A percentile compares a stretch with the other conserved stretches of the same genome.
Evolutionary conservation across 352 stramenopile genomes (phyloP).

Genomic region (Phytophthora nicotianae): DNA sequence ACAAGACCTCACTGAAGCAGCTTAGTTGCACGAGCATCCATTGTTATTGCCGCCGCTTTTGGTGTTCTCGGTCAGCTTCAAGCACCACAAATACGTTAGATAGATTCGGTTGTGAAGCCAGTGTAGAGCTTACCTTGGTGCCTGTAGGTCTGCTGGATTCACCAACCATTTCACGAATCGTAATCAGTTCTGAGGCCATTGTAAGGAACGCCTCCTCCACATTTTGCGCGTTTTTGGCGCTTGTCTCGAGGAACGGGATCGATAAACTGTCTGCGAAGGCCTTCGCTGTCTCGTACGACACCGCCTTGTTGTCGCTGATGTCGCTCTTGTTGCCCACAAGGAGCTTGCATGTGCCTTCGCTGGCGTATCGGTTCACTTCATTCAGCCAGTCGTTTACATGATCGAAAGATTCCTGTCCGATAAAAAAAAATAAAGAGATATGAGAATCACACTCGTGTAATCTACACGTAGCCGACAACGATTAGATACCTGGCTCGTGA

Average conservation of each 20-base stretch:
- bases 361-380: slow-evolving; percentile 98
- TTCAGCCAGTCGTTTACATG: slow-evolving; percentile 99
- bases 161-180: slow-evolving; percentile 88
- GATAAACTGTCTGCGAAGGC: slow-evolving; percentile 96
- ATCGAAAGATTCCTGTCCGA: slow-evolving; percentile 95
- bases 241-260: slow-evolving; percentile 99
- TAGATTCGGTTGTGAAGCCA: slow-evolving; percentile 16
- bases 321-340: slow-evolving; percentile 99
- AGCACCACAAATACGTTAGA: slow-evolving; percentile 19
- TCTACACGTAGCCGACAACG: not conserved
- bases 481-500: slow-evolving; percentile 91
- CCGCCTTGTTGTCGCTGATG: slow-evolving; percentile 95
- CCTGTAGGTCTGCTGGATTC: slow-evolving; percentile 70
- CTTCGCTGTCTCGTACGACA: slow-evolving; percentile 97
- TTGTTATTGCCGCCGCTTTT: slow-evolving; percentile 41
- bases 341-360: slow-evolving; percentile 98
- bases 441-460: not conserved
- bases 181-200: slow-evolving; percentile 98
- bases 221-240: slow-evolving; percentile 98
- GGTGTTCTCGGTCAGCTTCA: slow-evolving; percentile 43
- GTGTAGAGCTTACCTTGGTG: slow-evolving; percentile 50
- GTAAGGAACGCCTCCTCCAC: slow-evolving; percentile 99
- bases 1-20: not conserved
- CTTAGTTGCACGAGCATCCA: slow-evolving; percentile 53
- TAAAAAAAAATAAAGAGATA: not conserved